Evolutionary conservation across 495 filamentous ascomycete genomes (phyloP).

Genomic region (Penicillium simplicissimum): DNA sequence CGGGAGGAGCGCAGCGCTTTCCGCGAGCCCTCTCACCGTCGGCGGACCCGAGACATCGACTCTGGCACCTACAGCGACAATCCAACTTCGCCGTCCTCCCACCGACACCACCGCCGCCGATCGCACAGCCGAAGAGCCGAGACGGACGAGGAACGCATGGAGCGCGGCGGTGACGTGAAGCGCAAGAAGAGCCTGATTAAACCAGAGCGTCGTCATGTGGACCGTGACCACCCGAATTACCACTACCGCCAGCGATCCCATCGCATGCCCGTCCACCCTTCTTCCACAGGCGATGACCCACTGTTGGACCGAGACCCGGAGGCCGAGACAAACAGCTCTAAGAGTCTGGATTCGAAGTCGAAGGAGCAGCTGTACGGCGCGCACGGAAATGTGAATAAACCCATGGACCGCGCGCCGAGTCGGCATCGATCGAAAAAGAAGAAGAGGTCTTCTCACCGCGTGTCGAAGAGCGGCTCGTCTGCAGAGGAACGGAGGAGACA

Average conservation of each 20-base stretch:
- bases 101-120: conserved; percentile 36
- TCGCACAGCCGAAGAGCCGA: conserved; percentile 40
- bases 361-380: conserved; percentile 40
- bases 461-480: conserved; percentile 46
- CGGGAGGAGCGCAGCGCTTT: conserved; percentile 61
- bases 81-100: conserved; percentile 38
- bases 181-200: conserved; percentile 84
- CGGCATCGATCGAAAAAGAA: conserved; percentile 46
- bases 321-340: conserved; percentile 55
- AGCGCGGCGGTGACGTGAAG: conserved; percentile 34
- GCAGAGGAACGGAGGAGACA: conserved; percentile 61
- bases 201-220: conserved; percentile 81
- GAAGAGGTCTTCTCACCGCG: conserved; percentile 52
- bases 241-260: conserved; percentile 80
- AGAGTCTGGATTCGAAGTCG: conserved; percentile 54
- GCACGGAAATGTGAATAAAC: conserved; percentile 47
- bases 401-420: conserved; percentile 48
- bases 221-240: conserved; percentile 86
- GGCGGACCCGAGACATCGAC: conserved; percentile 69
- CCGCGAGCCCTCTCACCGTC: conserved; percentile 69
- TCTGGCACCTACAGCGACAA: conserved; percentile 54
- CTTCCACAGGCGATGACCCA: conserved; percentile 88
- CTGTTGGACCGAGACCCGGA: conserved; percentile 70
- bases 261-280: conserved; percentile 84
- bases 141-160: conserved; percentile 43